These are phyloP conservation scores for Fusarium abutilonis DNA, from an alignment of 2,329 filamentous ascomycete species.

Conservation along the genomic window DNA sequence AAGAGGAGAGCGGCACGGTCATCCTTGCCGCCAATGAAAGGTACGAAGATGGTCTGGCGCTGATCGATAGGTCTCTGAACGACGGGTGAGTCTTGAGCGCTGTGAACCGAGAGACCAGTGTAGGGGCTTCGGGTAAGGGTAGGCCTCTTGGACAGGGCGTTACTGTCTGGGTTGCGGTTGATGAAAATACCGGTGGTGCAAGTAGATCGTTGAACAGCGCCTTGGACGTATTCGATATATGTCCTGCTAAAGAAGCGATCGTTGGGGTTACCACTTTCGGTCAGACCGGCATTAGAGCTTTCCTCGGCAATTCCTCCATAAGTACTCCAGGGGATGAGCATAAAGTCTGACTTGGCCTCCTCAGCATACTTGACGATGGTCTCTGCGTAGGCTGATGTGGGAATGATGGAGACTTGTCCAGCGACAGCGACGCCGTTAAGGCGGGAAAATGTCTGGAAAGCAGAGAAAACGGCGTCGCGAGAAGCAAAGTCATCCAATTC, in stretches of 20 bases:
- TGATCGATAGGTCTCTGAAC: conserved; percentile 67
- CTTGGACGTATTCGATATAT: conserved; percentile 79
- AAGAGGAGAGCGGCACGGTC: conserved; percentile 82
- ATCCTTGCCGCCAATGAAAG: conserved; percentile 86
- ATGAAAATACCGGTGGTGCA: conserved; percentile 73
- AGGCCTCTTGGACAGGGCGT: conserved; percentile 57
- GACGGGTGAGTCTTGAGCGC: conserved; percentile 62
- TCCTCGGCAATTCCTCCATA: conserved; percentile 77
- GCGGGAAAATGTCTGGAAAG: conserved; percentile 87
- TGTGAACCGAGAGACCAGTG: conserved; percentile 42
- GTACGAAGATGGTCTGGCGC: conserved; percentile 85
- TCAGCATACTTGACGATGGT: conserved; percentile 76
- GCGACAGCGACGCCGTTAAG: conserved; percentile 85
- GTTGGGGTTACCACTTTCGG: conserved; percentile 36
- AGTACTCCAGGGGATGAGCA: conserved; percentile 91
- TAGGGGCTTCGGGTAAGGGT: conserved; percentile 51
- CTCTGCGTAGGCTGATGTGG: conserved; percentile 80
- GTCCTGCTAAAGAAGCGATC: conserved; percentile 48
- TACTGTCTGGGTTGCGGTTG: conserved; percentile 51
- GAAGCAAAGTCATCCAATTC: conserved; percentile 78
- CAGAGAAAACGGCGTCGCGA: conserved; percentile 87
- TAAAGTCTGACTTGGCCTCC: conserved; percentile 75
- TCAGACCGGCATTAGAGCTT: conserved; percentile 21
- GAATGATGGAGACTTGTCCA: conserved; percentile 82
- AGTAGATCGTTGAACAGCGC: conserved; percentile 73